A percentile compares a stretch with the other conserved stretches of the same genome.
Conservation (phyloP, 2,329 filamentous ascomycete species). For the Aspergillus hiratsukae region DNA sequence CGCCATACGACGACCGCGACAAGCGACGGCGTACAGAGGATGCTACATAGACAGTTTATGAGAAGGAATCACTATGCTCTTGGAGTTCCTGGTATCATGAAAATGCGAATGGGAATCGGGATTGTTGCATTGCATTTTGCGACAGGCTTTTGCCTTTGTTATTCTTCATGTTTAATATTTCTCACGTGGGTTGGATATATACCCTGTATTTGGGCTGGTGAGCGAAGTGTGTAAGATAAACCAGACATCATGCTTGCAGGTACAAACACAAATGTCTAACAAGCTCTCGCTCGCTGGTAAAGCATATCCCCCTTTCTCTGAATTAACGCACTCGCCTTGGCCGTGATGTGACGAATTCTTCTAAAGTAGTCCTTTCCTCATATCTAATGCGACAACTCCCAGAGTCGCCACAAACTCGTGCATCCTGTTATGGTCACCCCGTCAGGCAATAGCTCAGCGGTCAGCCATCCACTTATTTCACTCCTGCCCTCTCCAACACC, state of each 20-base stretch:
- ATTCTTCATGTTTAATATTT: not conserved
- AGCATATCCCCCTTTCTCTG: not conserved
- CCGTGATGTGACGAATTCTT: not conserved
- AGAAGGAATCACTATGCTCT: conserved; percentile 6
- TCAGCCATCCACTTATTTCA: conserved; percentile 32
- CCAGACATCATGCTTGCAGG: not conserved
- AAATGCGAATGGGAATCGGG: conserved; percentile 12
- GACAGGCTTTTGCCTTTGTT: not conserved
- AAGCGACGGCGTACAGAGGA: conserved; percentile 37
- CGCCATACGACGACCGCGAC: conserved; percentile 39
- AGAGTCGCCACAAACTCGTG: not conserved
- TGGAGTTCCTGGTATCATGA: conserved; percentile 19
- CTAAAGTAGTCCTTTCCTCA: not conserved
- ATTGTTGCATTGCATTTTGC: conserved; percentile 13
- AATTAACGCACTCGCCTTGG: not conserved
- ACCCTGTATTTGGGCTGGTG: not conserved
- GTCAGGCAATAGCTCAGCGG: not conserved
- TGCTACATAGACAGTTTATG: conserved; percentile 14
- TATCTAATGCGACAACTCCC: not conserved
- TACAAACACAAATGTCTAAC: not conserved
- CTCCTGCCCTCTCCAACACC: conserved; percentile 61
- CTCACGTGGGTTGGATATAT: not conserved
- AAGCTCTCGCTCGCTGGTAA: not conserved
- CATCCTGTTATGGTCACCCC: not conserved
- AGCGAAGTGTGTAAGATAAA: not conserved